Evolutionary conservation across 441 rosid species (phyloP), one percentile per base, ranked within the genome.

Genomic region (Brassica hybrid): DNA sequence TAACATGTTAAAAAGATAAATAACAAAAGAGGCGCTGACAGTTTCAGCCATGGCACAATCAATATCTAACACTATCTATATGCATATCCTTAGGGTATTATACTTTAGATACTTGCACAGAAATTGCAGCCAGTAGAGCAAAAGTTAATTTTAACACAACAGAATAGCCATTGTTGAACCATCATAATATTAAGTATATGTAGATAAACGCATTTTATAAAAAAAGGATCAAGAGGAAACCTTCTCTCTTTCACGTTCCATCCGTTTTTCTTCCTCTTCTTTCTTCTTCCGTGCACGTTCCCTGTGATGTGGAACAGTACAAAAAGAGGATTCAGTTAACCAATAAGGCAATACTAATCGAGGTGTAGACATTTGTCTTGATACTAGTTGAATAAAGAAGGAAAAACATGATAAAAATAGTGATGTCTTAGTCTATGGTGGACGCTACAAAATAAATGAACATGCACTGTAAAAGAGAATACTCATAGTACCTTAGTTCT

Each of bases 201-300:
- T 38, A 54, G 25, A 60, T 50, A 75, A 23, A 43, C 32, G 57
- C 7, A 34, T n/a, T 16, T 62, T 21, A 70, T 43, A 71, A 18
- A 21, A 21, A 27, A 48, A n/a, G n/a, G 25, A 50, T 4, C 38
- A 79, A 72, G 70, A 70, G 32, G 21, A 63, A 38, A 94, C 99
- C 98, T 94, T 96, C 82, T 94, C 99, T 76, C 81, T 88, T 79
- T 94, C 97, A 83, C 91, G 91, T 87, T 96, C 97, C 88, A 76
- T 86, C 77, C 85, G 88, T 83, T 80, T 96, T 69, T 96, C 99
- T 82, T 91, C 98, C 85, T 94, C 98, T 81, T 92, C 98, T 80
- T 92, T 94, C 90, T 96, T 96, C 84, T 88, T 89, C 78, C 97
- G 94, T 10, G 98, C 99, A 62, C 97, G 91, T 79, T 96, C 98